Evolutionary conservation across 805 yeast species (phyloP), one percentile per base, ranked within the genome.

Genomic region (Myxozyma sirexii): DNA sequence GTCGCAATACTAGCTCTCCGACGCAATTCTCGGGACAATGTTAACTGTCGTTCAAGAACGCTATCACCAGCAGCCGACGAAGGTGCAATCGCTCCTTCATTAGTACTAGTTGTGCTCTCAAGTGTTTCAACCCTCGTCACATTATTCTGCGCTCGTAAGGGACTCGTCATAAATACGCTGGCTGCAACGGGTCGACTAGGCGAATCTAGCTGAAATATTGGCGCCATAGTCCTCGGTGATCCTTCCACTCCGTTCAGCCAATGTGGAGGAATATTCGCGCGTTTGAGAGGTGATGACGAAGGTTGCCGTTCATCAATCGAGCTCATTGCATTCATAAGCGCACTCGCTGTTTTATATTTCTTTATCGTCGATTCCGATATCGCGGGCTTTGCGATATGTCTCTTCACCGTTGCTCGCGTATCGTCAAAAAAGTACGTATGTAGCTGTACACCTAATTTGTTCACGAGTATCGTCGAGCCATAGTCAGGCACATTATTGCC

Each of bases 401-500:
- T 46, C 19, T 55, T 49, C 3, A 62, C 51, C 12, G 62, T 37
- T 10, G 62, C 56, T 12, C 50, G 59, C 13, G 64, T 54, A 38
- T 62, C 66, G 55, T 63, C 66, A n/a, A 63, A 63, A 48, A 63
- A 63, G 48, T 61, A 61, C 1, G 64, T 63, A 43, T 61, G 62
- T 13, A 62, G 46, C 46, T 56, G 59, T 6, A 57, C 59, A 4
- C 60, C 65, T 15, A 63, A 54, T 38, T 53, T 56, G 38, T 57
- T 62, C 35, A 63, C 66, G 1, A 55, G 17, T 13, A 63, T 43
- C 19, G 46, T 42, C 27, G 59, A 17, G n/a, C 39, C 42, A 35
- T 49, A 21, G 24, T 62, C 66, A 6, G 45, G 54, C 0, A 37
- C 24, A 5, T 46, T 17, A 8, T 45, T 44, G 2, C 53, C 35